These are phyloP conservation scores for Schwanniomyces pseudopolymorphus DNA, from an alignment of 805 yeast species.

Conservation along the genomic window DNA sequence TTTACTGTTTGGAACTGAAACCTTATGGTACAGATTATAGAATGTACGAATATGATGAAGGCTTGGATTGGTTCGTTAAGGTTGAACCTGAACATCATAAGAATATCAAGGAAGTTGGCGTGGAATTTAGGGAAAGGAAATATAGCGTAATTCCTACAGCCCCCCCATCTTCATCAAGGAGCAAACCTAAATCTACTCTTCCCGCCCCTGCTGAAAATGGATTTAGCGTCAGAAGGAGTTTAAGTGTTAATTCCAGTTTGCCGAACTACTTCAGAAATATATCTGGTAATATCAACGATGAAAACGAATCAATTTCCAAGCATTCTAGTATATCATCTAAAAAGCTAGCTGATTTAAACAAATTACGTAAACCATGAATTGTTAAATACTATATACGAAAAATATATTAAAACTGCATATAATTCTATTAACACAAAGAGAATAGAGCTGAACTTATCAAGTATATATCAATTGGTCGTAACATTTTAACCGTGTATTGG, in stretches of 20 bases:
- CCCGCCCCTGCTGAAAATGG: slow-evolving; percentile 6
- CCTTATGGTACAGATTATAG: slow-evolving; percentile 97
- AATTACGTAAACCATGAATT: slow-evolving; percentile 24
- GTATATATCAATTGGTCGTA: background rate
- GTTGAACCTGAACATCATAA: slow-evolving; percentile 57
- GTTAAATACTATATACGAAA: background rate
- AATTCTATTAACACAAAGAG: background rate
- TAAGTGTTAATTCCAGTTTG: slow-evolving; percentile 12
- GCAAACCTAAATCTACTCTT: slow-evolving; percentile 8
- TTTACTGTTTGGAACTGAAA: slow-evolving; percentile 85
- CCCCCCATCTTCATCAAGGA: slow-evolving; percentile 41
- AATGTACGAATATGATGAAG: slow-evolving; percentile 82
- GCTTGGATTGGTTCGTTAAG: slow-evolving; percentile 71
- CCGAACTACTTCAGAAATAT: background rate
- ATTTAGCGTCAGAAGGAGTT: slow-evolving; percentile 28
- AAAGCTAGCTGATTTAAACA: slow-evolving; percentile 29
- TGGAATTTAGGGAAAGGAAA: slow-evolving; percentile 66
- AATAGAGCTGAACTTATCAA: background rate
- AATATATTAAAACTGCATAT: background rate
- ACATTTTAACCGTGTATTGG: no score
- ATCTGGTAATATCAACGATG: background rate
- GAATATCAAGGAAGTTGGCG: slow-evolving; percentile 68
- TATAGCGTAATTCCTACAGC: slow-evolving; percentile 79
- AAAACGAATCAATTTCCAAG: slow-evolving; percentile 4
- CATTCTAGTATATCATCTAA: slow-evolving; percentile 17